Base-by-base conservation (phyloP, 768 basidiomycete genomes). In the Chiua virens region DNA sequence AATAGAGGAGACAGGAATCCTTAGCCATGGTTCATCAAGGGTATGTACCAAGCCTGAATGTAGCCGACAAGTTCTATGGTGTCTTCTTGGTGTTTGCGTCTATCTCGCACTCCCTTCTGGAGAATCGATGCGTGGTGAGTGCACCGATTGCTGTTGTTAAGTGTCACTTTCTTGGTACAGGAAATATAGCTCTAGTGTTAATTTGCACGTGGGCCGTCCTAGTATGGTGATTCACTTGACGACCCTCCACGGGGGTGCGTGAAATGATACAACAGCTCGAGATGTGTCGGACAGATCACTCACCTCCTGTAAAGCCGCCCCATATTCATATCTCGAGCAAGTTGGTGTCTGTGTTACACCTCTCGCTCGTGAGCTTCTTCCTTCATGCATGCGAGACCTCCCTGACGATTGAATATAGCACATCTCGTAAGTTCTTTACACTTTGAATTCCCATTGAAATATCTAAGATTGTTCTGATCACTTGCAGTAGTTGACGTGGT, bases 1-100 rank as follows among this genome's bases (percentile, higher is more conserved):
- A n/a, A n/a, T 66, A 3, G 56, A 61, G 30, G 65, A 66, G 40
- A 45, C 53, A 5, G 66, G 65, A 13, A 27, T 52, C 14, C 27
- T 68, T 27, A 35, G 20, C 9, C 44, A 30, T 30, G 28, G 11
- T 30, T 30, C 28, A 30, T 9, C 28, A 30, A 10, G 10, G 28
- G 28, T 30, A 30, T 10, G 28, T 8, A 5, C 28, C 25, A 8
- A 8, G 25, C 25, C 25, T 25, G 8, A 25, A 25, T 25, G 25
- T 8, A 25, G 25, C 25, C 25, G 4, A 25, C 25, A 25, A 42
- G 56, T 58, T 46, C n/a, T 49, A 40, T 27, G 9, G 13, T 1
- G 14, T 18, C 4, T 49, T 42, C 25, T 25, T 23, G 34, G 20
- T 20, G 20, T 42, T 8, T 18, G 10, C 11, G 3, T 15, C 14